Base-by-base conservation (phyloP, 495 filamentous ascomycete genomes). In the Trypethelium eluteriae region DNA sequence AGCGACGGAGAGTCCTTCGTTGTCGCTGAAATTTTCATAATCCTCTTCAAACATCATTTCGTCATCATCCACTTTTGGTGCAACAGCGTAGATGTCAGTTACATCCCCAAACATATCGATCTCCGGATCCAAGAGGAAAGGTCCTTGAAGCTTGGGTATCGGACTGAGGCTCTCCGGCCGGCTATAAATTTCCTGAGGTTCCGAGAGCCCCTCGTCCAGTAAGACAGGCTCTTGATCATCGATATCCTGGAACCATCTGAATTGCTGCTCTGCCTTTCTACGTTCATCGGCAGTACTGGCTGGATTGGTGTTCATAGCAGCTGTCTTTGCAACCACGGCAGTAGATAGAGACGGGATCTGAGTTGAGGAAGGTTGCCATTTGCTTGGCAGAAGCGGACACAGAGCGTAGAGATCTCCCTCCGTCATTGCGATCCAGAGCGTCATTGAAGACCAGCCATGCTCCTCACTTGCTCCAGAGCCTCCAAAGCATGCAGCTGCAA, bases 391-490 rank as follows among this genome's bases (percentile, higher is more conserved):
- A 3, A 96, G 81, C 10, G 92, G 92, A 74, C 92, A 96, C n/a
- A 96, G 77, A 7, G 91, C 90, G 70, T 96, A 96, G 7, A 96
- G 83, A 70, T 95, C 92, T 3, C 92, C 92, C 36, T 89, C 88
- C 41, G 80, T 82, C 91, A 96, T 96, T 16, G 89, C 91, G 56
- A 96, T 78, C 91, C 91, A 96, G 18, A 96, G 78, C 2, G 92
- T 95, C 91, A 94, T 96, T 14, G 90, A 81, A 6, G 89, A 88
- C 92, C 92, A 96, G 38, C 87, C 88, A 70, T 90, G 85, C 63
- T 92, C 90, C 38, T 77, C 81, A 44, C 79, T 79, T 36, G 72
- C 77, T 38, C 86, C 88, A 64, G 79, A 85, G 25, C 86, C 86
- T 0, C 88, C 89, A 76, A 96, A 96, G 71, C 86, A 90, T 49